Base-by-base conservation (phyloP, 352 stramenopile genomes). In the Phytophthora aleatoria region DNA sequence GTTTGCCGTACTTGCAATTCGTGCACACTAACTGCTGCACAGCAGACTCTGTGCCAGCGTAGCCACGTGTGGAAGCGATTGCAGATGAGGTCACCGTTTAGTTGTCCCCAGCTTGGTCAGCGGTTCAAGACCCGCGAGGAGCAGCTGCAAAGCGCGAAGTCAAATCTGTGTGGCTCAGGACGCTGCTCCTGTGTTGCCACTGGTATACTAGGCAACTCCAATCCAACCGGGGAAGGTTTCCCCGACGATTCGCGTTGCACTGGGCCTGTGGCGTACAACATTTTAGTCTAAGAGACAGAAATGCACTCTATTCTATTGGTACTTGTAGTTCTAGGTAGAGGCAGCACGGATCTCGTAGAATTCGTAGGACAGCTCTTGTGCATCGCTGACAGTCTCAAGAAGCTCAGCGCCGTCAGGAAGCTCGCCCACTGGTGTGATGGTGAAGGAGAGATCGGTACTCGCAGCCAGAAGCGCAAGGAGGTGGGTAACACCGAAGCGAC, bases 291-390 rank as follows among this genome's bases (percentile, higher is more conserved):
- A 44, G 35, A 41, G 12, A 41, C 3, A 41, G 12, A 41, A 41
- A 41, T 41, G 35, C 35, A 16, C 35, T 61, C 48, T 66, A 56
- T 57, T 59, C 10, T 67, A 50, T 50, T 50, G 38, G 24, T 55
- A 56, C 28, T 55, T 52, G 38, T 20, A 4, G 5, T 35, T 58
- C 44, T 70, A 64, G 33, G 24, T n/a, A 43, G 51, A 53, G 0
- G 54, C 43, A 31, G 70, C 52, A 60, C 81, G 85, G 52, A 95
- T 95, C 69, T 93, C 84, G 61, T 95, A 95, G 57, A 90, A 90
- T 67, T 95, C 87, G 70, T 95, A 95, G 26, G 79, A 79, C n/a
- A 95, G 69, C 50, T 94, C 85, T 50, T 83, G 79, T 13, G 80
- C 83, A 47, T 95, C 87, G 3, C 61, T 75, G 12, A 95, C 85